These are phyloP conservation scores for Monascus ruber DNA, from an alignment of 2,329 filamentous ascomycete genomes.

Conservation along the genomic window DNA sequence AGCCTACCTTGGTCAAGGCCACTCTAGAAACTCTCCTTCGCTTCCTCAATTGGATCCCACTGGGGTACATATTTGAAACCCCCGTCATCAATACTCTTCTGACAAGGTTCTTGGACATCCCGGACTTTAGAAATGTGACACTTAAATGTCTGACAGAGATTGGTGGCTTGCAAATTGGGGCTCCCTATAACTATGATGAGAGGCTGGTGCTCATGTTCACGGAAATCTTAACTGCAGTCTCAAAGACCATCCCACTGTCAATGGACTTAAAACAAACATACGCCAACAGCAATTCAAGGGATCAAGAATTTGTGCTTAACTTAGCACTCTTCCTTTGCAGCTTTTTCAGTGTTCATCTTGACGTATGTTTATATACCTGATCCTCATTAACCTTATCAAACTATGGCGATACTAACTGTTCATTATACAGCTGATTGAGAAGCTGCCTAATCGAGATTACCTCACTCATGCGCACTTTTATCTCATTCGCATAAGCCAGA, in stretches of 20 bases:
- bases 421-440: slow-evolving; percentile 65
- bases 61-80: slow-evolving; percentile 98
- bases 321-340: slow-evolving; percentile 91
- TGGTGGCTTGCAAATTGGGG: slow-evolving; percentile 75
- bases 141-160: slow-evolving; percentile 97
- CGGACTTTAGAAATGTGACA: slow-evolving; percentile 93
- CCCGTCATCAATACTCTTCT: slow-evolving; percentile 88
- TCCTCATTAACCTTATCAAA: slow-evolving; percentile 8
- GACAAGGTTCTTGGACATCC: slow-evolving; percentile 81
- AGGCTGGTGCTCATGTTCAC: slow-evolving; percentile 98
- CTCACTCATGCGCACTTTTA: slow-evolving; percentile 96
- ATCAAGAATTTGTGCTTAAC: slow-evolving; percentile 97
- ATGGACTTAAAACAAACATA: slow-evolving; percentile 89
- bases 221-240: slow-evolving; percentile 83
- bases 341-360: slow-evolving; percentile 89
- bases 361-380: slow-evolving; percentile 39
- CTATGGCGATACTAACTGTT: slow-evolving; percentile 6
- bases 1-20: slow-evolving; percentile 84
- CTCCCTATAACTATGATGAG: slow-evolving; percentile 73
- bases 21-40: slow-evolving; percentile 90
- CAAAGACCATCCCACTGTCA: slow-evolving; percentile 81
- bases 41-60: slow-evolving; percentile 97
- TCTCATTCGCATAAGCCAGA: slow-evolving; percentile 94
- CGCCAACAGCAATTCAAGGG: slow-evolving; percentile 75
- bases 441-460: slow-evolving; percentile 87